phyloP scores from a whole-genome alignment of 805 yeast genomes.

The Blastobotrys robertii region DNA sequence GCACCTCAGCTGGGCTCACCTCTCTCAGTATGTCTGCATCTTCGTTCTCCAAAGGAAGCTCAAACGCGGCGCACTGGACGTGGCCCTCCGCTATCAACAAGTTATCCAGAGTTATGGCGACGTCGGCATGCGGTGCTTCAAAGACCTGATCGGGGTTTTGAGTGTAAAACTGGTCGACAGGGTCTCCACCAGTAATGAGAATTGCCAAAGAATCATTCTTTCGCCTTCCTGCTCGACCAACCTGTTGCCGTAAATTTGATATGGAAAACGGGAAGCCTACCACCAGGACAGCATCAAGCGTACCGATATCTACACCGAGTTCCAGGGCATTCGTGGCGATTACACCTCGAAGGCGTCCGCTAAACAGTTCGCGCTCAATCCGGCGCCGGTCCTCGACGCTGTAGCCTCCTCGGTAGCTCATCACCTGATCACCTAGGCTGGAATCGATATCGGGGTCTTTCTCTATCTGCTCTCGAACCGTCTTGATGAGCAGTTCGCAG shows the following conservation, averaged over 20 bases:
- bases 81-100: slow-evolving; percentile 65
- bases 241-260: slow-evolving; percentile 85
- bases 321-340: slow-evolving; percentile 94
- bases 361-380: slow-evolving; percentile 85
- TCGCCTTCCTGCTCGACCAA: slow-evolving; percentile 95
- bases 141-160: slow-evolving; percentile 53
- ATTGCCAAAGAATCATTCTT: slow-evolving; percentile 63
- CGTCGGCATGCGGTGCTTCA: slow-evolving; percentile 41
- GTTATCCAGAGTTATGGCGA: slow-evolving; percentile 53
- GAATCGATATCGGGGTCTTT: slow-evolving; percentile 26
- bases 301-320: slow-evolving; percentile 91
- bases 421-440: slow-evolving; percentile 35
- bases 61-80: slow-evolving; percentile 91
- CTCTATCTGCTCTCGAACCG: slow-evolving; percentile 49
- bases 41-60: slow-evolving; percentile 50
- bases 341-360: slow-evolving; percentile 74
- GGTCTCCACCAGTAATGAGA: slow-evolving; percentile 67
- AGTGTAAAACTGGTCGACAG: slow-evolving; percentile 80
- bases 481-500: slow-evolving; percentile 83
- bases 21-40: slow-evolving; percentile 7
- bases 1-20: no score
- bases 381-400: slow-evolving; percentile 75
- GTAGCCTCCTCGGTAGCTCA: slow-evolving; percentile 95
- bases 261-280: slow-evolving; percentile 89
- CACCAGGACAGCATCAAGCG: slow-evolving; percentile 80